Conservation (phyloP, 495 filamentous ascomycete genomes). For the Trichoderma parareesei region DNA sequence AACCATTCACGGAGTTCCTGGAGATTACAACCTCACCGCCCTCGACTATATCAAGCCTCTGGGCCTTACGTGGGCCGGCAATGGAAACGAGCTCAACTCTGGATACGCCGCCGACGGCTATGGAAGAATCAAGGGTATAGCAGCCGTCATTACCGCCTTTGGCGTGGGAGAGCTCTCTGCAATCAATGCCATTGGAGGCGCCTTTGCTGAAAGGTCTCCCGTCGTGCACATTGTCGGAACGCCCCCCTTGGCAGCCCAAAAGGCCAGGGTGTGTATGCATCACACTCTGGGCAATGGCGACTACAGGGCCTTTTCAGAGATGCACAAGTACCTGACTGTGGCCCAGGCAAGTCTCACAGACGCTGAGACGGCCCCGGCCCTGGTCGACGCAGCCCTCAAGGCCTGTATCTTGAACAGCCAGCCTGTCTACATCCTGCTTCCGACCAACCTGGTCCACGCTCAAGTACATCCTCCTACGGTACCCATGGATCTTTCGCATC, state of each 20-base stretch:
- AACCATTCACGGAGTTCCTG: conserved; percentile 58
- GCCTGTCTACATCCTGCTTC: conserved; percentile 17
- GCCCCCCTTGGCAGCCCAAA: conserved; percentile 42
- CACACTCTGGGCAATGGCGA: conserved; percentile 20
- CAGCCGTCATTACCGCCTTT: conserved; percentile 58
- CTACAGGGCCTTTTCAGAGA: conserved; percentile 10
- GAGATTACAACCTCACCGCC: conserved; percentile 47
- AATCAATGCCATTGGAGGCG: conserved; percentile 60
- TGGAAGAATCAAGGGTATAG: conserved; percentile 59
- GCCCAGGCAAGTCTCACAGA: conserved; percentile 4
- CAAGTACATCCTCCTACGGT: background rate
- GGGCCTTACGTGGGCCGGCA: conserved; percentile 58
- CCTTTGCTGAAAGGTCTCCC: conserved; percentile 53
- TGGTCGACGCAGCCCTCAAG: conserved; percentile 20
- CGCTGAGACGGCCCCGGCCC: background rate
- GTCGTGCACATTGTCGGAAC: conserved; percentile 61
- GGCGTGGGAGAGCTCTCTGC: conserved; percentile 64
- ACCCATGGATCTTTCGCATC: conserved; percentile 14
- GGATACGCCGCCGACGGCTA: conserved; percentile 69
- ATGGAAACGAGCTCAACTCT: conserved; percentile 50
- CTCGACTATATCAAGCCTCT: conserved; percentile 55
- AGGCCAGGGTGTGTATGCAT: conserved; percentile 37
- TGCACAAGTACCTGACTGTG: conserved; percentile 13
- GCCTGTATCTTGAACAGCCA: conserved; percentile 23
- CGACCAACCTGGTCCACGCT: background rate